Evolutionary conservation across 331 rosid species (phyloP).

Genomic region (Telfairia occidentalis): DNA sequence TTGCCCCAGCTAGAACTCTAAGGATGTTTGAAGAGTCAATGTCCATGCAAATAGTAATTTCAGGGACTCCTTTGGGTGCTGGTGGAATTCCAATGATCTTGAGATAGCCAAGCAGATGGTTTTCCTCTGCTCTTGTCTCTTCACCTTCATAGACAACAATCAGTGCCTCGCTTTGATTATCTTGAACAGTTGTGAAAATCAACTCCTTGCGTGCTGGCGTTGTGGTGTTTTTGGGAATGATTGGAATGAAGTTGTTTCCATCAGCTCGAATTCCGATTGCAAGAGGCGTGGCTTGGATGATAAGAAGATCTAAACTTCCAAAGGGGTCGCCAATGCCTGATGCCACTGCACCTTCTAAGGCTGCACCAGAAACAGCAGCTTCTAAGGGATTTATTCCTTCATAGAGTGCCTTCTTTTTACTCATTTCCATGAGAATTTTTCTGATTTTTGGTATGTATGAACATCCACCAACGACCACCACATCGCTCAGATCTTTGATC

Average conservation of each 20-base stretch:
- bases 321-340: conserved; percentile 66
- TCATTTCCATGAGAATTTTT: conserved; percentile 29
- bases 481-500: conserved; percentile 47
- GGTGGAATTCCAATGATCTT: conserved; percentile 66
- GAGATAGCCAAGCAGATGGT: conserved; percentile 68
- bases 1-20: conserved; percentile 45
- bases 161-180: conserved; percentile 64
- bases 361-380: conserved; percentile 79
- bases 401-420: conserved; percentile 39
- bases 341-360: conserved; percentile 85
- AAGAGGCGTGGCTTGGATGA: conserved; percentile 68
- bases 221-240: conserved; percentile 62
- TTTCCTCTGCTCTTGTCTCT: conserved; percentile 43
- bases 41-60: conserved; percentile 62
- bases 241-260: conserved; percentile 46
- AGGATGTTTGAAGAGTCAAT: conserved; percentile 51
- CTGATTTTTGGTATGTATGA: conserved; percentile 59
- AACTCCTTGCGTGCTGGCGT: conserved; percentile 64
- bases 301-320: conserved; percentile 63
- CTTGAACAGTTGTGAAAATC: conserved; percentile 58
- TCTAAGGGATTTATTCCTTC: conserved; percentile 57
- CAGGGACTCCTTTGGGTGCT: conserved; percentile 50
- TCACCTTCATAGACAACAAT: conserved; percentile 73
- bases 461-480: conserved; percentile 69
- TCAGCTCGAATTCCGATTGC: conserved; percentile 70